Percentiles rank a stretch among this genome's conserved stretches.
phyloP scores from a whole-genome alignment of 371 early-diverging fungal species.

The Mortierella sp. region DNA sequence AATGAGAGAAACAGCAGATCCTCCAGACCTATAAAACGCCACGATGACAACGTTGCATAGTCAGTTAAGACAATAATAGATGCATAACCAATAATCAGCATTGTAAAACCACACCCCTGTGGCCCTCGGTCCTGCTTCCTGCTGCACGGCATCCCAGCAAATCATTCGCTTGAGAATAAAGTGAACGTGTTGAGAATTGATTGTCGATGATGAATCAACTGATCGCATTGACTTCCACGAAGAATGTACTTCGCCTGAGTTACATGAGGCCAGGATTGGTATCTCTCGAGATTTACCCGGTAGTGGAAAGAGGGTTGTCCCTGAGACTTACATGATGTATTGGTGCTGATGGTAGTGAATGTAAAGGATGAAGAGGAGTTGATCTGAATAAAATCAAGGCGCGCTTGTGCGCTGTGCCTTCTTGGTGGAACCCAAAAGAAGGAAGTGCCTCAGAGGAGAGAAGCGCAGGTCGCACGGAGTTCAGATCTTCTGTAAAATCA shows the following conservation, averaged over 20 bases:
- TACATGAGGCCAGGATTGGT: neutral
- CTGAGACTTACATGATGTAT: slow-evolving; percentile 21
- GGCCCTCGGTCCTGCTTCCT: neutral
- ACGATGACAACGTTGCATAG: neutral
- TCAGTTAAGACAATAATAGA: neutral
- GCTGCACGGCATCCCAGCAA: neutral
- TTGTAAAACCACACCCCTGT: neutral
- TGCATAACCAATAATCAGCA: neutral
- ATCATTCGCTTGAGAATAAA: slow-evolving; percentile 4
- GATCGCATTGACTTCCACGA: neutral
- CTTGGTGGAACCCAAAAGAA: slow-evolving; percentile 17
- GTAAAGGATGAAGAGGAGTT: slow-evolving; percentile 22
- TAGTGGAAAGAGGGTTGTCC: neutral
- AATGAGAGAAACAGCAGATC: slow-evolving; percentile 89
- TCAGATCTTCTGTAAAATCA: neutral
- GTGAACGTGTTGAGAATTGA: neutral
- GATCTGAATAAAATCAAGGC: slow-evolving; percentile 13
- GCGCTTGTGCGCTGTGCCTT: slow-evolving; percentile 21
- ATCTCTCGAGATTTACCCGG: neutral
- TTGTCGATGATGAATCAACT: neutral
- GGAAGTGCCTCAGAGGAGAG: neutral
- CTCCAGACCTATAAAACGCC: slow-evolving; percentile 43
- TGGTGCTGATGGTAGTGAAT: slow-evolving; percentile 9
- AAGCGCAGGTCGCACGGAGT: neutral
- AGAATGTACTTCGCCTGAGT: neutral